phyloP scores from a whole-genome alignment of 306 rosid genomes.

The Ochetophila trinervis region DNA sequence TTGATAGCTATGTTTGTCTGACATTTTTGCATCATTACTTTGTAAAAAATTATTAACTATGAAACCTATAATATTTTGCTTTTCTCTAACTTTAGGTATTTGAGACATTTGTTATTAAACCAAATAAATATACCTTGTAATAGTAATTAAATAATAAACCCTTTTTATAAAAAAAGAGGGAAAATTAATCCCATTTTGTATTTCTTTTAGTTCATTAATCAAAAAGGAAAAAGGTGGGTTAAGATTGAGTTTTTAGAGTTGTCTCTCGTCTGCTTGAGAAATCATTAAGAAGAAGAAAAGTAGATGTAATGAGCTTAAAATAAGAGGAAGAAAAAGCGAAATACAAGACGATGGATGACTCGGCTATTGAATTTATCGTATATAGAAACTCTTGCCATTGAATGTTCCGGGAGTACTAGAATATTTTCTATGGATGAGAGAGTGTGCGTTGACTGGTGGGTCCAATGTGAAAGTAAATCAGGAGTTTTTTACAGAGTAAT shows the following conservation, averaged over 20 bases:
- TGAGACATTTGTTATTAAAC: background rate
- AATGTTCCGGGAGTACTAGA: too few relatives aligned
- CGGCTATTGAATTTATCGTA: too few relatives aligned
- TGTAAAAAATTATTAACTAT: background rate
- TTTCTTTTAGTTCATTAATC: background rate
- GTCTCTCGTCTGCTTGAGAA: background rate
- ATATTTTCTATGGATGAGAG: too few relatives aligned
- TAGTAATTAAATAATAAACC: too few relatives aligned
- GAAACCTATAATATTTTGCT: background rate
- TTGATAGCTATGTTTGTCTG: background rate
- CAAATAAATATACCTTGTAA: too few relatives aligned
- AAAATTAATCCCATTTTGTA: too few relatives aligned
- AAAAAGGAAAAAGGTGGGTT: background rate
- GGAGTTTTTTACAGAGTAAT: too few relatives aligned
- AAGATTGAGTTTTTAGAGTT: background rate
- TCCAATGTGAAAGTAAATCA: background rate
- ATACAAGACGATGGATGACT: background rate
- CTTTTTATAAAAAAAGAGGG: too few relatives aligned
- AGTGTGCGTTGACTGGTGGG: conserved; percentile 1
- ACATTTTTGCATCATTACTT: background rate
- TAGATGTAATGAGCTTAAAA: background rate
- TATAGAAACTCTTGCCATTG: too few relatives aligned
- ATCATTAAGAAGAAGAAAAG: background rate
- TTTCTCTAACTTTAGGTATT: background rate
- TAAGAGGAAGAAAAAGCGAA: background rate